Evolutionary conservation across 108 stramenopile genomes (phyloP).

Genomic region (Cyclotella sp.): DNA sequence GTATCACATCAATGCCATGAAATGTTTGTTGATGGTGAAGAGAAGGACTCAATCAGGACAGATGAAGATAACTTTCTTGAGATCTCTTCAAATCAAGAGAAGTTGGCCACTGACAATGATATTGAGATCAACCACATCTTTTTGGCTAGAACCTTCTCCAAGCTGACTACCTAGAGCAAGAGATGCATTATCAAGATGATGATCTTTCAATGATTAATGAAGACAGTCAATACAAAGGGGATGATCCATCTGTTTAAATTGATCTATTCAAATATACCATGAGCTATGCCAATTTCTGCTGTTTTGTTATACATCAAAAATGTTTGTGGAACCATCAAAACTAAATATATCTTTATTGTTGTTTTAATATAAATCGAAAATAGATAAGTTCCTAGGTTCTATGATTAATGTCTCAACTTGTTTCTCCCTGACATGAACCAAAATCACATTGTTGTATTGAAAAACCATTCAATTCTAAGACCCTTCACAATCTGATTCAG

Average conservation of each 20-base stretch:
- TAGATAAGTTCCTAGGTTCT: too few relatives aligned
- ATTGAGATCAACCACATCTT: constrained; percentile 13
- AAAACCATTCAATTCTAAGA: not conserved
- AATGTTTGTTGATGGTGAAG: constrained; percentile 10
- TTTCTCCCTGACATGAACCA: too few relatives aligned
- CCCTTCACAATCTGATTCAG: not conserved
- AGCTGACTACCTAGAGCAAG: not conserved
- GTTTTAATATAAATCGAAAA: too few relatives aligned
- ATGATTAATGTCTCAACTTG: too few relatives aligned
- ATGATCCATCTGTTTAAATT: not conserved
- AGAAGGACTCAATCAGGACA: constrained; percentile 5
- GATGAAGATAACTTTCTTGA: not conserved
- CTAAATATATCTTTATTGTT: too few relatives aligned
- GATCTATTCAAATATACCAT: not conserved
- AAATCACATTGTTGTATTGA: too few relatives aligned
- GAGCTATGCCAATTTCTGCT: too few relatives aligned
- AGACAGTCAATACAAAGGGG: not conserved
- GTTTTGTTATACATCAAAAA: too few relatives aligned
- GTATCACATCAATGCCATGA: not conserved
- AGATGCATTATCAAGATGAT: not conserved
- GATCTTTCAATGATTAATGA: not conserved
- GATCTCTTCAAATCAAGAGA: not conserved
- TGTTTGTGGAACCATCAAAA: too few relatives aligned
- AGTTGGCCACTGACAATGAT: constrained; percentile 1
- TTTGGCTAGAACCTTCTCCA: not conserved